A percentile compares a stretch with the other conserved stretches of the same genome.
These are phyloP conservation scores for Cinnamomum chago DNA, from an alignment of 164 flowering plant genomes.

Conservation along the genomic window DNA sequence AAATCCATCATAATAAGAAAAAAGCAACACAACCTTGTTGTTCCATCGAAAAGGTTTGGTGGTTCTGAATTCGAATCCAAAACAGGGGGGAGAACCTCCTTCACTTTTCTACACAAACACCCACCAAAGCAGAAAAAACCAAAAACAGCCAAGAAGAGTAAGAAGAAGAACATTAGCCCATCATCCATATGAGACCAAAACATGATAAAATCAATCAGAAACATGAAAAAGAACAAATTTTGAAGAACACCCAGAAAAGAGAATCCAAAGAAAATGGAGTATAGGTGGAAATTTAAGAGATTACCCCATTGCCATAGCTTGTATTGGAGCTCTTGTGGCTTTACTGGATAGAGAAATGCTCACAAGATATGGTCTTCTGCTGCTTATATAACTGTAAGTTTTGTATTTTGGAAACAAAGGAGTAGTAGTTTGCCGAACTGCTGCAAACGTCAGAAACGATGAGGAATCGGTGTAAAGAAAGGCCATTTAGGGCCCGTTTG, in stretches of 20 bases:
- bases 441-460: not conserved
- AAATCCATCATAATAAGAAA: not conserved
- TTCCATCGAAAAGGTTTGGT: constrained; percentile 24
- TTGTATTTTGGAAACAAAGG: too few species aligned
- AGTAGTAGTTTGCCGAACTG: too few species aligned
- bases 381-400: not conserved
- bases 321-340: not conserved
- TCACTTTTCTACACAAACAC: constrained; percentile 10
- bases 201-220: not conserved
- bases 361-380: not conserved
- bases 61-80: constrained; percentile 21
- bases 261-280: not conserved
- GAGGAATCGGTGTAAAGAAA: not conserved
- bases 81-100: constrained; percentile 23
- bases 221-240: not conserved
- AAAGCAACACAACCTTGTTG: constrained; percentile 12
- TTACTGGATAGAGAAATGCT: not conserved
- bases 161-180: not conserved
- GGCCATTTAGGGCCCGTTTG: too few species aligned
- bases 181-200: not conserved
- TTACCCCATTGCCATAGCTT: not conserved
- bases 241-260: not conserved
- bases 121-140: not conserved
- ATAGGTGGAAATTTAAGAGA: not conserved
- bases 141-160: not conserved